Conservation (phyloP, 495 filamentous ascomycete species). For the Hypomontagnella monticulosa region DNA sequence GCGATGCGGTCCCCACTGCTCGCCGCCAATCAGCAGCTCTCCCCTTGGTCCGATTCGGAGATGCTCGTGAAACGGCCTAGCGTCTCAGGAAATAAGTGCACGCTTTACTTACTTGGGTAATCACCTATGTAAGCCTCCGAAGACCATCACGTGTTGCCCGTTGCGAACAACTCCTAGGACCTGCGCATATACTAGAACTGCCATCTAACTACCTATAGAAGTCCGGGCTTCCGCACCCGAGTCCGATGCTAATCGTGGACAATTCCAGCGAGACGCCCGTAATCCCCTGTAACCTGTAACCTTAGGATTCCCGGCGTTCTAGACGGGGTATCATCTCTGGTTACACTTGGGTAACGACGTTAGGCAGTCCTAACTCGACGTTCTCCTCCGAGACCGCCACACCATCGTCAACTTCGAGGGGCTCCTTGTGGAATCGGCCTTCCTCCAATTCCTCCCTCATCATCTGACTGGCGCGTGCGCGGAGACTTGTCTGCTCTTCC, state of each 20-base stretch:
- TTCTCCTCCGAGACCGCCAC: constrained; percentile 70
- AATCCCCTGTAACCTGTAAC: too few relatives aligned
- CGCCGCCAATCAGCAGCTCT: constrained; percentile 10
- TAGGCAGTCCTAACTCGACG: constrained; percentile 59
- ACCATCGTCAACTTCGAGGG: constrained; percentile 57
- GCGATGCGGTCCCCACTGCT: not conserved
- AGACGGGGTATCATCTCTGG: constrained; percentile 3
- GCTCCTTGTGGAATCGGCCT: constrained; percentile 39
- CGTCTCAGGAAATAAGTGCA: not conserved
- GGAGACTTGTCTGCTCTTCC: constrained; percentile 35
- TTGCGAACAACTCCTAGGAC: too few relatives aligned
- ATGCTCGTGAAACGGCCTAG: constrained; percentile 10
- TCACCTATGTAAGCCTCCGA: constrained; percentile 12
- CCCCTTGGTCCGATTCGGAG: constrained; percentile 7
- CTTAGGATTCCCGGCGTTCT: not conserved
- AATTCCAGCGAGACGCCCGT: not conserved
- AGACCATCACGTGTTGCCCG: too few relatives aligned
- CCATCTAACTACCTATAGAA: not conserved
- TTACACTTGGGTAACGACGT: constrained; percentile 58
- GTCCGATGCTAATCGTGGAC: not conserved
- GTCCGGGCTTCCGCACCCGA: not conserved
- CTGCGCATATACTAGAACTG: not conserved
- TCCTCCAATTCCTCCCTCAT: constrained; percentile 27
- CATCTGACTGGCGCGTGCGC: constrained; percentile 5
- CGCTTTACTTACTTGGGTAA: not conserved